Evolutionary conservation across 495 filamentous ascomycete genomes (phyloP).

Genomic region (Xylaria bambusicola): DNA sequence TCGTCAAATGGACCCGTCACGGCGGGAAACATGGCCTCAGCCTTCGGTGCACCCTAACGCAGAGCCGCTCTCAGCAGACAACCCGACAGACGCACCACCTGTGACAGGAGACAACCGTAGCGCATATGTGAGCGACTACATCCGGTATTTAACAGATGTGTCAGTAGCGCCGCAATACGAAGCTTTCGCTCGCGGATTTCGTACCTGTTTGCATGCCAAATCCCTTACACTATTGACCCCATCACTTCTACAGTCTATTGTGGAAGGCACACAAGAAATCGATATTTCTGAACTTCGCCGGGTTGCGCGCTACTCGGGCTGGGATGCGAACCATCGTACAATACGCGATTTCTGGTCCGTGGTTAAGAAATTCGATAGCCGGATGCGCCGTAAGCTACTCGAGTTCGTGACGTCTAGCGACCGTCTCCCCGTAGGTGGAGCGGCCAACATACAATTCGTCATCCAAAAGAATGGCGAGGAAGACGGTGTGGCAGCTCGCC

Average conservation of each 20-base stretch:
- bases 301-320: conserved; percentile 77
- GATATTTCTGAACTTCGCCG: conserved; percentile 69
- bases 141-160: conserved; percentile 77
- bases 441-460: conserved; percentile 76
- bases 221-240: conserved; percentile 73
- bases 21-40: conserved; percentile 43
- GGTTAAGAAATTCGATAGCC: conserved; percentile 65
- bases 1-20: conserved; percentile 47
- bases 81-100: conserved; percentile 54
- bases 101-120: conserved; percentile 78
- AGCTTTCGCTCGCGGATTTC: conserved; percentile 83
- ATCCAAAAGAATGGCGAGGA: conserved; percentile 77
- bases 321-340: conserved; percentile 63
- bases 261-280: conserved; percentile 81
- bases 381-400: conserved; percentile 69
- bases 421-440: conserved; percentile 82
- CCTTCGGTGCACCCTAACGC: conserved; percentile 25
- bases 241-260: conserved; percentile 66
- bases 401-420: conserved; percentile 96
- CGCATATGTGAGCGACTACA: conserved; percentile 84
- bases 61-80: conserved; percentile 33
- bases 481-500: conserved; percentile 50
- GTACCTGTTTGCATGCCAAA: conserved; percentile 67
- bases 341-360: conserved; percentile 84
- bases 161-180: conserved; percentile 76